Percentiles rank a stretch among this genome's conserved stretches.
phyloP scores from a whole-genome alignment of 2,329 filamentous ascomycete genomes.

The Epichloe glyceriae region DNA sequence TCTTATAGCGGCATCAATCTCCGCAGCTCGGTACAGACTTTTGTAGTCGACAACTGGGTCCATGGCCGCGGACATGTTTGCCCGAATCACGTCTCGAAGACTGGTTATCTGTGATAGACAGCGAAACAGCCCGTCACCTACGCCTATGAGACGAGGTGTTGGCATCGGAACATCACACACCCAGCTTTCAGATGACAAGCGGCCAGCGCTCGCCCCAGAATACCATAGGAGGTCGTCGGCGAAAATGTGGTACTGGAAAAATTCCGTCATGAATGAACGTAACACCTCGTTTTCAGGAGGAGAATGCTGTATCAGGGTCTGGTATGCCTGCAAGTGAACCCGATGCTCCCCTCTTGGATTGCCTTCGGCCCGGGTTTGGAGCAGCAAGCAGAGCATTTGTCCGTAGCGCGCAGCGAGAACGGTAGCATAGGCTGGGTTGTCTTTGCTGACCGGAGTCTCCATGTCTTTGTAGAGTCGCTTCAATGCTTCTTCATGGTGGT shows the following conservation, averaged over 20 bases:
- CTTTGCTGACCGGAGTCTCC: constrained; percentile 25
- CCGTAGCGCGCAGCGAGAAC: constrained; percentile 44
- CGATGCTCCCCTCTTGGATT: constrained; percentile 55
- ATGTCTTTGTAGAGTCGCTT: constrained; percentile 37
- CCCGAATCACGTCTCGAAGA: constrained; percentile 61
- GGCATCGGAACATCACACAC: constrained; percentile 28
- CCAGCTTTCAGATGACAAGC: constrained; percentile 32
- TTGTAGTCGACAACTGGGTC: constrained; percentile 63
- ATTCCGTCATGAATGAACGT: constrained; percentile 51
- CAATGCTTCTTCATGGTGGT: constrained; percentile 43
- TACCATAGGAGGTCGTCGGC: constrained; percentile 49
- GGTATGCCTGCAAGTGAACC: constrained; percentile 66
- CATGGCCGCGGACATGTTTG: constrained; percentile 45
- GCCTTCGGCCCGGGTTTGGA: constrained; percentile 45
- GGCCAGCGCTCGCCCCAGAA: constrained; percentile 23
- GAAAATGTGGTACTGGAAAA: constrained; percentile 73
- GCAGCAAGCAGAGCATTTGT: constrained; percentile 49
- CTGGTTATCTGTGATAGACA: constrained; percentile 69
- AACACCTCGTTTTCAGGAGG: constrained; percentile 56
- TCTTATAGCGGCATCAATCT: constrained; percentile 62
- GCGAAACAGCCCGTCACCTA: constrained; percentile 69
- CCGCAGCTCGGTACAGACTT: constrained; percentile 57
- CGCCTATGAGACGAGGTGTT: constrained; percentile 54
- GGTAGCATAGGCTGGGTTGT: constrained; percentile 31
- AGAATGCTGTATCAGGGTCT: constrained; percentile 51